phyloP scores from a whole-genome alignment of 192 early-diverging fungal species.

The Mortierella hygrophila region DNA sequence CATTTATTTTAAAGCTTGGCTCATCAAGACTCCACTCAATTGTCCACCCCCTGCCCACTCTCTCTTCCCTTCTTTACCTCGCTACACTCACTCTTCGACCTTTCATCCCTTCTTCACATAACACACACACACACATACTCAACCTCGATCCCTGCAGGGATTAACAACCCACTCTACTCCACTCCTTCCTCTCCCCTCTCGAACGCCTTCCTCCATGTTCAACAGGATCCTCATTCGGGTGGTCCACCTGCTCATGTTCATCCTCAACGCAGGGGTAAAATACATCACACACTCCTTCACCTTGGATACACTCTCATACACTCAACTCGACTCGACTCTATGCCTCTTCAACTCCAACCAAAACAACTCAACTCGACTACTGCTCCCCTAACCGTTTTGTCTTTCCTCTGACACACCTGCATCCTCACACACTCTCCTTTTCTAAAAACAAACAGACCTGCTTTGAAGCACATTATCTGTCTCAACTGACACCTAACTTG shows the following conservation, averaged over 20 bases:
- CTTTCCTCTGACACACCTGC: not conserved
- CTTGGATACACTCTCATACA: not conserved
- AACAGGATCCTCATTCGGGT: slow-evolving; percentile 22
- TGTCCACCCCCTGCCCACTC: not conserved
- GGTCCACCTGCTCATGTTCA: slow-evolving; percentile 37
- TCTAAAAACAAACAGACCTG: not conserved
- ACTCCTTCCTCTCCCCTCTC: not conserved
- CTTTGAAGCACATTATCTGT: not conserved
- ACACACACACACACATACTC: not conserved
- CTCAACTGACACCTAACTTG: not conserved
- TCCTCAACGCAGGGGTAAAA: slow-evolving; percentile 35
- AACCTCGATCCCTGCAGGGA: not conserved
- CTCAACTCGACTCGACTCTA: not conserved
- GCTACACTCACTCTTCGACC: not conserved
- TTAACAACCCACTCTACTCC: not conserved
- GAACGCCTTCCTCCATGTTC: slow-evolving; percentile 16
- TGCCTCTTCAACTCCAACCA: not conserved
- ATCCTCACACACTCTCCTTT: not conserved
- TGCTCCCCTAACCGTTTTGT: not conserved
- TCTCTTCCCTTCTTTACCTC: not conserved
- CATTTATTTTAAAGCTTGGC: not conserved
- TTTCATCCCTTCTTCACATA: not conserved
- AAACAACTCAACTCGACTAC: not conserved
- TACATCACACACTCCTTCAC: not conserved
- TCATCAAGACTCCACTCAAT: not conserved